Evolutionary conservation across 176 grass and related monocot genomes (phyloP), one percentile per base, ranked within the genome.

Genomic region (Metroxylon sagu): DNA sequence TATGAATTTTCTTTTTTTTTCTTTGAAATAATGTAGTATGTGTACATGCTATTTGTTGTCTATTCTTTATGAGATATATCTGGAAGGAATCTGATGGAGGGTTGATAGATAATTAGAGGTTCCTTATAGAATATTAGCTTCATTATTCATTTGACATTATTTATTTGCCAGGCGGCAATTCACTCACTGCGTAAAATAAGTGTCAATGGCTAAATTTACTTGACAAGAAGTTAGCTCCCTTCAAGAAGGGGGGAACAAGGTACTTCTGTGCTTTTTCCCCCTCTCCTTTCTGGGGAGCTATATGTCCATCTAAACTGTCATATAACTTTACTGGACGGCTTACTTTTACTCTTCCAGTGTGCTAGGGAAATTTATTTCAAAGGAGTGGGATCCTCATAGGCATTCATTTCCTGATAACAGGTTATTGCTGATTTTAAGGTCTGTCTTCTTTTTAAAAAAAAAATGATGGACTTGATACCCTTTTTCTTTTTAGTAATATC

Each of bases 151-250:
- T 43, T 43, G 35, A 43, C 35, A 43, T 43, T 43, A 43, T 43
- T 1, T 43, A 43, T 21, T 53, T 71, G 28, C 55, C 72, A 98
- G 87, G 70, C 81, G 93, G 62, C 84, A 98, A 66, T 98, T 98
- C 71, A 98, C 82, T 0, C 93, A 98, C 49, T 75, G 93, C 67
- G 87, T 89, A 55, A 98, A 98, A 85, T 98, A 87, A 21, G 50
- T 98, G 79, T 98, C 93, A 61, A 92, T 98, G 87, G 93, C 93
- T 53, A 98, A 98, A 77, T 98, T 98, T 77, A 98, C 84, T 60
- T 85, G 81, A 67, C 93, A 92, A 77, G 93, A 92, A 79, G 93
- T 98, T 71, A 62, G 62, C 55, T 69, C 87, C 50, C 87, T 98
- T 75, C 84, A 98, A 79, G 87, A 61, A 79, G 93, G 87, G 64